Base-by-base conservation (phyloP, 2,329 filamentous ascomycete species). In the Monilinia polystroma region DNA sequence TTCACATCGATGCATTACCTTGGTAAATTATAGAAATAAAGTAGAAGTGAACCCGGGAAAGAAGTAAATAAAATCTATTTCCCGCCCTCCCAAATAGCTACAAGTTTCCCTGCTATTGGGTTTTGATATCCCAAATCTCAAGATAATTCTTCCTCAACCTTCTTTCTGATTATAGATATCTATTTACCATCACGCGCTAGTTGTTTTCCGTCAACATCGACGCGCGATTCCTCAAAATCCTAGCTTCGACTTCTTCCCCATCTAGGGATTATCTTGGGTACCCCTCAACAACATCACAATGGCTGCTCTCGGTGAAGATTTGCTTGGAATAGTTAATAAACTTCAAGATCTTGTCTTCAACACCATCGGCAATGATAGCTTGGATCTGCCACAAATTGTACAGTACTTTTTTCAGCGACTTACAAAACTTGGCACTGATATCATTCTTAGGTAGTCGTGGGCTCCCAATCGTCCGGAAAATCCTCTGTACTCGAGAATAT, bases 401-500 rank as follows among this genome's bases (percentile, higher is more conserved):
- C 77, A 88, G 54, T 49, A 59, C 53, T 82, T 68, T 66, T 56
- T 63, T 53, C 74, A 66, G 75, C 66, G 14, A 63, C 55, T 47
- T 26, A 60, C 47, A n/a, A 52, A 52, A 51, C 35, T 23, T 67
- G 66, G 59, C 64, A 64, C 71, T 73, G 69, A 73, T 69, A 53
- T 51, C 14, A 35, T 64, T 35, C 65, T 57, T 65, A 98, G 94
- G 94, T 99, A 71, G 95, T 99, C 69, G 95, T 99, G 74, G 95
- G 95, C 71, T 99, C 95, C 69, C 95, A 99, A 81, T 98, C 95
- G 14, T 96, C 95, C 66, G 95, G 95, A 77, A 99, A 99, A 82
- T 98, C 94, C 20, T 98, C 95, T 10, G 95, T 99, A 35, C 89
- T 99, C 71, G 95, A 99, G 81, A 99, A 99, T 80, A 97, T 99